A percentile compares a stretch with the other conserved stretches of the same genome.
These are phyloP conservation scores for Paecilomyces fulvus DNA, from an alignment of 2,329 filamentous ascomycete species.

Conservation along the genomic window DNA sequence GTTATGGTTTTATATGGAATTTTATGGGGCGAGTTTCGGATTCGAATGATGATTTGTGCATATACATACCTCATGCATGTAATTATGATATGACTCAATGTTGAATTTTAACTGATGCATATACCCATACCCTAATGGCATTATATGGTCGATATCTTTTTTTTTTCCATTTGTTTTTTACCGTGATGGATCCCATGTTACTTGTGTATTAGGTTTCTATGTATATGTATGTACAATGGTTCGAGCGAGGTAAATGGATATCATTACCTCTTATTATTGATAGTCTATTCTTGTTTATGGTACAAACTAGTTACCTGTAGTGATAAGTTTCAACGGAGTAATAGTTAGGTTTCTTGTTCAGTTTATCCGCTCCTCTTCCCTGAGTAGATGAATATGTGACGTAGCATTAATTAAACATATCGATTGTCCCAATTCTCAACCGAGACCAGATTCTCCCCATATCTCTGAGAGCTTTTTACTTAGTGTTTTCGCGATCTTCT, in stretches of 20 bases:
- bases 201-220: not conserved
- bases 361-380: too few species aligned
- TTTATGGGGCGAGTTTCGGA: not conserved
- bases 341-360: too few species aligned
- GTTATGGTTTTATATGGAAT: not conserved
- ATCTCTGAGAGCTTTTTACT: slow-evolving; percentile 64
- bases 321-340: too few species aligned
- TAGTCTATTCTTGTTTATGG: not conserved
- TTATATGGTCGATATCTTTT: not conserved
- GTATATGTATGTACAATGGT: not conserved
- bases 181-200: not conserved
- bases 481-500: slow-evolving; percentile 57
- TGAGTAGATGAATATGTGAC: too few species aligned
- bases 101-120: not conserved
- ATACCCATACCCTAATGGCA: not conserved
- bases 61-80: not conserved
- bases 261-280: not conserved
- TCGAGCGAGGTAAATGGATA: not conserved
- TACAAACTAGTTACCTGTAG: too few species aligned
- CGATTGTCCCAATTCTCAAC: not conserved
- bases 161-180: not conserved
- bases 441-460: slow-evolving; percentile 47
- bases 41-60: not conserved
- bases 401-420: too few species aligned
- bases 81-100: not conserved